Conservation (phyloP, 148 eudicot species). For the Arbutus unedo region DNA sequence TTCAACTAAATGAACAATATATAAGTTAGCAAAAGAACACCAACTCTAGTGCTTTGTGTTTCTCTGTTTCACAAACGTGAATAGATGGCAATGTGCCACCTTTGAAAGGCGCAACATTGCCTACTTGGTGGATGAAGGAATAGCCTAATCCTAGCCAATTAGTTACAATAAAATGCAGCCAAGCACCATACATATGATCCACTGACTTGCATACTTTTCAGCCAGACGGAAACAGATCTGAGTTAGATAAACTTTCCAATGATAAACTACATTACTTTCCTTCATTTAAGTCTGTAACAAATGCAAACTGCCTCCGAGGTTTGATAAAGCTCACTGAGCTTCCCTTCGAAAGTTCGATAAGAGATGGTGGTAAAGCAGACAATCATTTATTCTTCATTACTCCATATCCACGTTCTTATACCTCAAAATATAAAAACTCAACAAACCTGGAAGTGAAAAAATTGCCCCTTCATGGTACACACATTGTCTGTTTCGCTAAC, state of each 20-base stretch:
- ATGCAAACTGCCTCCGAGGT: neutral
- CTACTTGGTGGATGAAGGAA: neutral
- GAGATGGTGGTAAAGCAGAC: neutral
- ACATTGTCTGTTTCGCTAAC: no score
- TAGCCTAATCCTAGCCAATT: neutral
- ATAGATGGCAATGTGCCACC: neutral
- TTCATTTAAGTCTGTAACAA: neutral
- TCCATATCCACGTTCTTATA: no score
- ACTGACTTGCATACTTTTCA: neutral
- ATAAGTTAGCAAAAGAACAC: neutral
- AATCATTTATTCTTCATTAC: neutral
- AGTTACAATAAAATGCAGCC: neutral
- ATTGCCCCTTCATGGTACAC: no score
- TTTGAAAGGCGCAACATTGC: neutral
- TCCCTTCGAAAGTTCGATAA: neutral
- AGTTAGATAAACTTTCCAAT: neutral
- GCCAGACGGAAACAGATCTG: neutral
- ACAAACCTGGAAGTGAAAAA: no score
- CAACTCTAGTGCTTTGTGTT: neutral
- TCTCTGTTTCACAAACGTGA: slow-evolving; percentile 1
- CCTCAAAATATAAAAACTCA: no score
- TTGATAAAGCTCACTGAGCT: neutral
- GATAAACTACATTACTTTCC: neutral
- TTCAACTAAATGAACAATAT: neutral
- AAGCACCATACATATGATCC: neutral